Conservation (phyloP, 2,329 filamentous ascomycete species). For the Colletotrichum lindemuthianum region DNA sequence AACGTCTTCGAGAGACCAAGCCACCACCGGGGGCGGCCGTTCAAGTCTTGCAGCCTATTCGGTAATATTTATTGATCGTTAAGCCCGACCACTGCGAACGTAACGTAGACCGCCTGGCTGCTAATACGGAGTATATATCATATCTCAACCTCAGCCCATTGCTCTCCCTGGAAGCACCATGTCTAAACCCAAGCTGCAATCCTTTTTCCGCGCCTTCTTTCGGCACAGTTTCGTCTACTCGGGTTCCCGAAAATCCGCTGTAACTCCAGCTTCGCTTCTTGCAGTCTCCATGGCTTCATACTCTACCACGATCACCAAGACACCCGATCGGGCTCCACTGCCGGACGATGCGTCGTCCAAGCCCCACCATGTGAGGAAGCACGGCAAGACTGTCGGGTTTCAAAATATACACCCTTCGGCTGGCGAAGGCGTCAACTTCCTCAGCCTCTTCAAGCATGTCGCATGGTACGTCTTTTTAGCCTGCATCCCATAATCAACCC, state of each 20-base stretch:
- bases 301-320: conserved; percentile 46
- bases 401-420: conserved; percentile 63
- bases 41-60: no score
- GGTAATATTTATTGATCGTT: no score
- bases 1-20: no score
- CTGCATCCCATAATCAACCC: no score
- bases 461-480: conserved; percentile 46
- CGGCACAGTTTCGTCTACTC: conserved; percentile 14
- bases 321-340: conserved; percentile 46
- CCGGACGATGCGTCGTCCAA: conserved; percentile 56
- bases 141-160: background rate
- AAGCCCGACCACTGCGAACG: no score
- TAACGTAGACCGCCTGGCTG: no score
- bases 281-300: conserved; percentile 37
- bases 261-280: conserved; percentile 24
- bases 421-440: conserved; percentile 32
- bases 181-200: conserved; percentile 16
- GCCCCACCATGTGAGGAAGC: conserved; percentile 58
- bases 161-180: conserved; percentile 1
- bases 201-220: conserved; percentile 24
- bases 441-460: conserved; percentile 44
- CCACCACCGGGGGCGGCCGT: no score
- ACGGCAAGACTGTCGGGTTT: conserved; percentile 55
- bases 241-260: conserved; percentile 30
- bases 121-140: conserved; percentile 4